Evolutionary conservation across 2,329 filamentous ascomycete species (phyloP).

Genomic region (Ophiocordyceps camponoti-leonardi): DNA sequence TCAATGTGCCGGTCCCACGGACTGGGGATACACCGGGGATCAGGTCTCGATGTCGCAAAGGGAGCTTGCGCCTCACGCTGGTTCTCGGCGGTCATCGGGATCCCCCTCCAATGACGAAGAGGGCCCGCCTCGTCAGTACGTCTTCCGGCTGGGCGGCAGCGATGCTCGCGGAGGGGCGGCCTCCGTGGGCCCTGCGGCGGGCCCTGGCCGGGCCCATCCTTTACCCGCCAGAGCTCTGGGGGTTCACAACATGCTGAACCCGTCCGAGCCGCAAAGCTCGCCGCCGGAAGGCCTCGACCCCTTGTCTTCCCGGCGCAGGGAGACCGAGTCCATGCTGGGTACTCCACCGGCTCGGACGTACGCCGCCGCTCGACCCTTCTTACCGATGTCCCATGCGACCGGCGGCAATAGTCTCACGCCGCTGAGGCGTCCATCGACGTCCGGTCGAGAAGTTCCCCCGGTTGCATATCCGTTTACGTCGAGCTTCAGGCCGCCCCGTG

Average conservation of each 20-base stretch:
- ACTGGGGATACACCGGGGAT: slow-evolving; percentile 35
- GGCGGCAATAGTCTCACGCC: slow-evolving; percentile 12
- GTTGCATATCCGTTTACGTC: slow-evolving; percentile 13
- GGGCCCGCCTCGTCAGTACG: slow-evolving; percentile 8
- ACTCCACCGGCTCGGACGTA: slow-evolving; percentile 8
- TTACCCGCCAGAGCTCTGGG: slow-evolving; percentile 12
- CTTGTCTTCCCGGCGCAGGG: slow-evolving; percentile 2
- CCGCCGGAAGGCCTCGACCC: slow-evolving; percentile 5
- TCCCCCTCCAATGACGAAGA: slow-evolving; percentile 22
- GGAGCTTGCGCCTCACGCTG: slow-evolving; percentile 36
- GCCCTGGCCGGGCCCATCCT: slow-evolving; percentile 9
- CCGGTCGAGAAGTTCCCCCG: slow-evolving; percentile 15
- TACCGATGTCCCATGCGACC: slow-evolving; percentile 15
- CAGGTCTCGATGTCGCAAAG: slow-evolving; percentile 48
- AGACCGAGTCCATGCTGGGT: slow-evolving; percentile 5
- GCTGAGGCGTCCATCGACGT: slow-evolving; percentile 10
- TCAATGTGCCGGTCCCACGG: slow-evolving; percentile 41
- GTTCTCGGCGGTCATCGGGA: slow-evolving; percentile 30
- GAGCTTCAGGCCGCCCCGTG: slow-evolving; percentile 15
- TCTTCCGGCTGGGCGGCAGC: slow-evolving; percentile 5
- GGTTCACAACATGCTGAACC: slow-evolving; percentile 21
- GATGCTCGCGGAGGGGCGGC: slow-evolving; percentile 8
- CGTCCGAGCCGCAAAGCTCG: slow-evolving; percentile 12
- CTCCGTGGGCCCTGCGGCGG: slow-evolving; percentile 8
- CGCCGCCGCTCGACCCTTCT: slow-evolving; percentile 8